These are phyloP conservation scores for Albizia julibrissin DNA, from an alignment of 306 rosid species.

Conservation along the genomic window DNA sequence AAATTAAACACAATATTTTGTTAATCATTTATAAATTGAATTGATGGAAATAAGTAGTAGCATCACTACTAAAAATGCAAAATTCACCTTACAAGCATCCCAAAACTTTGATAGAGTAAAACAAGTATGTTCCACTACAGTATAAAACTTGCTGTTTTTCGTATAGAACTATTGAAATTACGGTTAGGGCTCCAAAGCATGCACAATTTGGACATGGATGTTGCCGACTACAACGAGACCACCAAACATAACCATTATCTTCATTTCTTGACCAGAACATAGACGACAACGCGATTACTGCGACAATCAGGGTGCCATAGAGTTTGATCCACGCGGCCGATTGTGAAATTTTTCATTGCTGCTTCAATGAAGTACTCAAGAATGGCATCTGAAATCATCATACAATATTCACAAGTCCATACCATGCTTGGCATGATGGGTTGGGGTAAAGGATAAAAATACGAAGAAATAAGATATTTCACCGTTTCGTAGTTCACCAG, in stretches of 20 bases:
- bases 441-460: background rate
- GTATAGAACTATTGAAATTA: background rate
- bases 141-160: background rate
- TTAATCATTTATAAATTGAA: background rate
- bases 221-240: background rate
- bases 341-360: constrained; percentile 61
- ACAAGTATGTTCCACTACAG: background rate
- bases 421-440: constrained; percentile 6
- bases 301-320: constrained; percentile 80
- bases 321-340: constrained; percentile 77
- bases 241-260: background rate
- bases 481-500: constrained; percentile 87
- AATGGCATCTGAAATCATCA: constrained; percentile 66
- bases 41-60: background rate
- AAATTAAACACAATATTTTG: background rate
- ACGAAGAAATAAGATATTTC: background rate
- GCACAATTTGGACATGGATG: constrained; percentile 17
- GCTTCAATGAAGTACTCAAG: constrained; percentile 77
- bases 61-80: background rate
- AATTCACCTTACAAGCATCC: background rate
- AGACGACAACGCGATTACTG: constrained; percentile 75
- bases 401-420: constrained; percentile 26
- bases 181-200: background rate
- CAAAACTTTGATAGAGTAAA: background rate
- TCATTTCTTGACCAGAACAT: constrained; percentile 69